A percentile compares a stretch with the other conserved stretches of the same genome.
Evolutionary conservation across 768 basidiomycete species (phyloP).

Genomic region (Russula ochroleuca): DNA sequence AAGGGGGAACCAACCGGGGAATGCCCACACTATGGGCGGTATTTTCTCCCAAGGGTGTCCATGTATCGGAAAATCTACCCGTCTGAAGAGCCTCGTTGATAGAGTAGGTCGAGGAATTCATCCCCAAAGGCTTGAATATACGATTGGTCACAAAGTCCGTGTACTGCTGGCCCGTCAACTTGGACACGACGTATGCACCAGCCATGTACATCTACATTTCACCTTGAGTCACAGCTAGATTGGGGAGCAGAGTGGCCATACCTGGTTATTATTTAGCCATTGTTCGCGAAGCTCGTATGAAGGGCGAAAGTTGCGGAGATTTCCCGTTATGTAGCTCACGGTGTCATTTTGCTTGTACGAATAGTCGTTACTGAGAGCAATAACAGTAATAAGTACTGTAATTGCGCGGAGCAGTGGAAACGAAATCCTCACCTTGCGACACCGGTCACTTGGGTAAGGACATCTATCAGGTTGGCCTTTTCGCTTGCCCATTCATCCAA

Average conservation of each 20-base stretch:
- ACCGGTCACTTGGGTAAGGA: constrained; percentile 42
- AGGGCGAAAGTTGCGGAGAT: constrained; percentile 34
- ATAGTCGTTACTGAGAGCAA: constrained; percentile 15
- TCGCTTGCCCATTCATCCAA: constrained; percentile 41
- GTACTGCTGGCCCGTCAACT: constrained; percentile 35
- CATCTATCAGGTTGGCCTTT: constrained; percentile 38
- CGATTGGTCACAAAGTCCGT: constrained; percentile 40
- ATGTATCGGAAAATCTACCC: constrained; percentile 30
- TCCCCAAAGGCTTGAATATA: constrained; percentile 40
- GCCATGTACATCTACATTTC: constrained; percentile 39
- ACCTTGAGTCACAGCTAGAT: not conserved
- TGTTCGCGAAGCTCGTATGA: constrained; percentile 16
- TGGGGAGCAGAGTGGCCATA: no score
- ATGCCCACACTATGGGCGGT: no score
- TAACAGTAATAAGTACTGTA: not conserved
- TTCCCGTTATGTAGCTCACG: constrained; percentile 13
- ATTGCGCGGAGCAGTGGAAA: not conserved
- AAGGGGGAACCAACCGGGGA: constrained; percentile 35
- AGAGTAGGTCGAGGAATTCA: constrained; percentile 41
- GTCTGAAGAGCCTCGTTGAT: constrained; percentile 34
- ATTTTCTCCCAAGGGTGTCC: constrained; percentile 35
- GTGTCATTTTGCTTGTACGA: constrained; percentile 2
- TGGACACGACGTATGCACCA: constrained; percentile 36
- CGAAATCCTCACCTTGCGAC: constrained; percentile 34
- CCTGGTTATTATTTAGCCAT: no score